phyloP scores from a whole-genome alignment of 306 rosid genomes.

The Herpetospermum pedunculosum region DNA sequence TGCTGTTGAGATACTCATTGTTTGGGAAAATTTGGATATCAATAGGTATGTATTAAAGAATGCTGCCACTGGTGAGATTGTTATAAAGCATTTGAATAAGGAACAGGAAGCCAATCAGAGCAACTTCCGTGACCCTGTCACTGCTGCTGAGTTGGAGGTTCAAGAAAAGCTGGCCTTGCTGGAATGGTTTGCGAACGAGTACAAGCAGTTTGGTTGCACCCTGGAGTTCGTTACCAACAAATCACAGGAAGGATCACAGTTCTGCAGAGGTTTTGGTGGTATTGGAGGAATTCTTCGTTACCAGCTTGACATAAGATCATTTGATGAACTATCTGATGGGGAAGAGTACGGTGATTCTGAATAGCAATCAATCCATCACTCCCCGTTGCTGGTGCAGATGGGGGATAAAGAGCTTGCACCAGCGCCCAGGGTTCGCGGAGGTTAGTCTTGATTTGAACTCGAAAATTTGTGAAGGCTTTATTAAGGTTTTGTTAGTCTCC shows the following conservation, averaged over 20 bases:
- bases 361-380: conserved; percentile 31
- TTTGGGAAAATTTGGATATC: conserved; percentile 75
- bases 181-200: conserved; percentile 91
- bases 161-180: conserved; percentile 69
- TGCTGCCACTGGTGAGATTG: conserved; percentile 36
- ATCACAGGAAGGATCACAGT: conserved; percentile 89
- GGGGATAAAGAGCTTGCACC: conserved; percentile 27
- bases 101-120: conserved; percentile 51
- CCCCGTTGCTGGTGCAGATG: conserved; percentile 29
- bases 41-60: conserved; percentile 57
- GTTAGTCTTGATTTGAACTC: conserved; percentile 1
- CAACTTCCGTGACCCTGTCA: conserved; percentile 42
- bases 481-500: conserved; percentile 5
- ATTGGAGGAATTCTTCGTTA: conserved; percentile 87
- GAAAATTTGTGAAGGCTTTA: conserved; percentile 7
- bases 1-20: conserved; percentile 75
- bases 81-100: conserved; percentile 63
- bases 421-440: conserved; percentile 13
- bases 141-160: conserved; percentile 50
- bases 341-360: conserved; percentile 55
- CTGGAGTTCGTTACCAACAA: conserved; percentile 84
- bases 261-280: conserved; percentile 88
- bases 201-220: conserved; percentile 57
- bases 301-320: conserved; percentile 80
- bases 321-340: conserved; percentile 63